Conservation (phyloP, 2,329 filamentous ascomycete genomes). For the Thielaviopsis musarum region DNA sequence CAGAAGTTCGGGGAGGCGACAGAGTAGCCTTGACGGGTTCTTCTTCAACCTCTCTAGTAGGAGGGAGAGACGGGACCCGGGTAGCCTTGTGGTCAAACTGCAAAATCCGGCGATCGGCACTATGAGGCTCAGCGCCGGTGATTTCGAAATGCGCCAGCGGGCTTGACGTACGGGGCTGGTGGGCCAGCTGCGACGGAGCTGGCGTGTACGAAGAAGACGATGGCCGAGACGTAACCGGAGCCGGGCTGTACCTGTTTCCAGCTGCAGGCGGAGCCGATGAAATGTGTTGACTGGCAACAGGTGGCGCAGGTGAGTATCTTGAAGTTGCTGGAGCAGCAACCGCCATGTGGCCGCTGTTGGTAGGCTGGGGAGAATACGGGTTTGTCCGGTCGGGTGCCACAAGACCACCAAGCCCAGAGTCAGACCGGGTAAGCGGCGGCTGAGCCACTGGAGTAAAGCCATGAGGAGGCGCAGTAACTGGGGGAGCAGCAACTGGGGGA, state of each 20-base stretch:
- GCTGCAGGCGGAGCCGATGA: conserved; percentile 21
- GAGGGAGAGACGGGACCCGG: conserved; percentile 39
- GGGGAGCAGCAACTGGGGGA: conserved; percentile 3
- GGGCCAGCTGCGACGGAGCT: conserved; percentile 30
- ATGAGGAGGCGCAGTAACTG: conserved; percentile 14
- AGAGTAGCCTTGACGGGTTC: conserved; percentile 14
- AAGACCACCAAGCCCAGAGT: conserved; percentile 21
- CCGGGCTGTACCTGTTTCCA: conserved; percentile 36
- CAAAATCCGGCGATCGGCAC: conserved; percentile 27
- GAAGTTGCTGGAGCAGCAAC: conserved; percentile 21
- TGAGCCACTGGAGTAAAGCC: conserved; percentile 12
- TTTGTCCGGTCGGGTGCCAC: conserved; percentile 35
- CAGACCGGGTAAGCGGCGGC: conserved; percentile 9
- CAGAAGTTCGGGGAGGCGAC: conserved; percentile 14
- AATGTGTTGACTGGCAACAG: conserved; percentile 19
- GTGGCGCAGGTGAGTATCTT: conserved; percentile 47
- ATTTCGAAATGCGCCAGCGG: conserved; percentile 48
- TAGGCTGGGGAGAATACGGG: conserved; percentile 28
- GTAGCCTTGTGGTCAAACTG: conserved; percentile 38
- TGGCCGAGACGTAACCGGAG: conserved; percentile 24
- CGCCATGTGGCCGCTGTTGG: conserved; percentile 14
- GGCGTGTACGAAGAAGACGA: conserved; percentile 26
- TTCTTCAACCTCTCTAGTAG: conserved; percentile 46
- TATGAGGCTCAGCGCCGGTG: conserved; percentile 27
- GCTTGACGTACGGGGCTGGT: conserved; percentile 48